These are phyloP conservation scores for Calonectria pseudoreteaudii DNA, from an alignment of 2,329 filamentous ascomycete species.

Conservation along the genomic window DNA sequence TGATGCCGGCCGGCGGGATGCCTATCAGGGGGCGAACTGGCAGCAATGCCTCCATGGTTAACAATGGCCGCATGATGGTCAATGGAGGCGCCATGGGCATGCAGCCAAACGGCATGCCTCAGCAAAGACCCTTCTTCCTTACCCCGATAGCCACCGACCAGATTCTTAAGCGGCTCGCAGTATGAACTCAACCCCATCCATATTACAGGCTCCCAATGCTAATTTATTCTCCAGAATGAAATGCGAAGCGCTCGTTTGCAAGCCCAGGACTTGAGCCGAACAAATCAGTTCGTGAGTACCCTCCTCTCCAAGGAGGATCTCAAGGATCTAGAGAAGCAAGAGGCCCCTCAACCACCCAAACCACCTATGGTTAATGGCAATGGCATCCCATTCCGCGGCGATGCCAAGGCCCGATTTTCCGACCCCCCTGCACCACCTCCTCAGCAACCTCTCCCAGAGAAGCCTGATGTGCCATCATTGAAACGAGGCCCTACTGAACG, in stretches of 20 bases:
- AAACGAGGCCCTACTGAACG: slow-evolving; percentile 83
- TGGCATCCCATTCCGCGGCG: slow-evolving; percentile 70
- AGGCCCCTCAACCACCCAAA: slow-evolving; percentile 61
- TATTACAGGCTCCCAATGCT: slow-evolving; percentile 15
- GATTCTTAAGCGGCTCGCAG: slow-evolving; percentile 76
- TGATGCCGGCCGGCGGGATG: slow-evolving; percentile 76
- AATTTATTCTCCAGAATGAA: slow-evolving; percentile 72
- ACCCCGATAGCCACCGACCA: slow-evolving; percentile 93
- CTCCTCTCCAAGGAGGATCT: slow-evolving; percentile 79
- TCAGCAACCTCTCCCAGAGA: slow-evolving; percentile 92
- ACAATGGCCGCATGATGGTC: slow-evolving; percentile 71
- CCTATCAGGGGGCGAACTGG: slow-evolving; percentile 78
- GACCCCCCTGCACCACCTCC: slow-evolving; percentile 94
- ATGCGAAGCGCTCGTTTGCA: slow-evolving; percentile 92
- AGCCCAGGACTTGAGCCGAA: slow-evolving; percentile 84
- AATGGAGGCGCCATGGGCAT: slow-evolving; percentile 58
- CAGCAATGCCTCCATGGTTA: slow-evolving; percentile 73
- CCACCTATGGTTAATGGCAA: slow-evolving; percentile 63
- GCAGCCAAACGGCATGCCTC: slow-evolving; percentile 70
- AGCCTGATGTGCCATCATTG: slow-evolving; percentile 82
- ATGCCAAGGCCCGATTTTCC: slow-evolving; percentile 86
- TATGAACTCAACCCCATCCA: slow-evolving; percentile 35
- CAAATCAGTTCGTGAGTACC: slow-evolving; percentile 82
- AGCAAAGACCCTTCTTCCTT: slow-evolving; percentile 86
- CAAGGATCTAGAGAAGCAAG: slow-evolving; percentile 67